Base-by-base conservation (phyloP, 2,329 filamentous ascomycete species). In the Neopestalotiopsis rosae region DNA sequence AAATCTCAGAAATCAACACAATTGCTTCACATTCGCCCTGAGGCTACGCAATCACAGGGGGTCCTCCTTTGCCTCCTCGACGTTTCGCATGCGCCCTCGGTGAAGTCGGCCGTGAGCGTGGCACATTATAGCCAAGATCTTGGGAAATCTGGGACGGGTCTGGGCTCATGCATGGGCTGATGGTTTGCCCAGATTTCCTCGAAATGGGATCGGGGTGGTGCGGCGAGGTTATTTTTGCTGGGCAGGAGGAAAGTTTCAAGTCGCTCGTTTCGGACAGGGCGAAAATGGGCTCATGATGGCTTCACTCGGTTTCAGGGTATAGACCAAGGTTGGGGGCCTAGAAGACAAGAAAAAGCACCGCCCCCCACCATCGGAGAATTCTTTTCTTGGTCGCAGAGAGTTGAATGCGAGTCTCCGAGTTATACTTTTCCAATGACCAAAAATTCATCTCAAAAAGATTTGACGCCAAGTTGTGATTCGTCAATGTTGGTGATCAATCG, bases 201-300 rank as follows among this genome's bases (percentile, higher is more conserved):
- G 3, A 28, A 28, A 28, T 28, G 24, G 24, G 34, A 38, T 7
- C 10, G 34, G 34, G 34, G 10, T 7, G 34, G 6, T 38, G 34
- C 34, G 34, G 34, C 34, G 45, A 52, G 45, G 45, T 20, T 52
- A 24, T 52, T 52, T 20, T 52, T 5, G 45, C 45, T 52, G 45
- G 45, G 28, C 30, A 62, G 59, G 59, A 34, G 59, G 28, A 9
- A n/a, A 20, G 59, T 62, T 62, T 42, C 59, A 62, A 14, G 59
- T 62, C 59, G 59, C 59, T 62, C n/a, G 59, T 62, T 62, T 62
- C 59, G 59, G 59, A 62, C 59, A 62, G 59, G 59, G 59, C 30
- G 32, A 38, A 62, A 62, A 38, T 34, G 59, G 59, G 30, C 32
- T 40, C 30, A 38, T 34, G 32, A 62, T 62, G 59, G 59, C 59